phyloP scores from a whole-genome alignment of 805 yeast species.

The Starmerella bombicola region DNA sequence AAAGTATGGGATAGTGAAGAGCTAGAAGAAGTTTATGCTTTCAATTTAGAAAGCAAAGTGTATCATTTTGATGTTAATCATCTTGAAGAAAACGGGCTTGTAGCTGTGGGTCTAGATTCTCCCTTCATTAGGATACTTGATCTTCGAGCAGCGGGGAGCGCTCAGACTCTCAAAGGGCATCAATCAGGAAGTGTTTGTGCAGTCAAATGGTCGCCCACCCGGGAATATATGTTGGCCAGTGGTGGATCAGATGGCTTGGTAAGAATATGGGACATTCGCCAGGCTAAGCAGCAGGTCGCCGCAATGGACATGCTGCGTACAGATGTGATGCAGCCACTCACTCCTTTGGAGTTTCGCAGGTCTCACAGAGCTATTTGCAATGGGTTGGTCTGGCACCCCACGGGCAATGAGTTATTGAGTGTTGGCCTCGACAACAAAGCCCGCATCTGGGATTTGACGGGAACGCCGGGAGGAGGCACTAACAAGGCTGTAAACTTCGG shows the following conservation, averaged over 20 bases:
- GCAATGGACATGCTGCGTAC: constrained; percentile 48
- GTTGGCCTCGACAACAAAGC: constrained; percentile 73
- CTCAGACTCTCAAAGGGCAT: constrained; percentile 59
- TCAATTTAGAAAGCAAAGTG: constrained; percentile 49
- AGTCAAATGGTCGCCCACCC: constrained; percentile 64
- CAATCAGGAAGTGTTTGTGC: constrained; percentile 40
- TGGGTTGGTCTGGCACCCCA: constrained; percentile 61
- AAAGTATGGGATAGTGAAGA: constrained; percentile 71
- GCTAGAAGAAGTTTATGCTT: constrained; percentile 53
- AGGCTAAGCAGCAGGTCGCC: constrained; percentile 50
- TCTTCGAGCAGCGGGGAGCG: constrained; percentile 55
- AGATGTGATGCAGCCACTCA: constrained; percentile 23
- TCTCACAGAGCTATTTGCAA: constrained; percentile 74
- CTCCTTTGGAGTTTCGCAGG: constrained; percentile 30
- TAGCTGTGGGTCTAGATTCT: constrained; percentile 62
- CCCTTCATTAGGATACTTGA: constrained; percentile 60
- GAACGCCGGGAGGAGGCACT: constrained; percentile 33
- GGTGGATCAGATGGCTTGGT: constrained; percentile 77
- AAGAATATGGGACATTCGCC: constrained; percentile 74
- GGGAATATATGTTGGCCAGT: constrained; percentile 50
- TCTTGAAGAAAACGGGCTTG: constrained; percentile 37
- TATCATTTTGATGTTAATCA: constrained; percentile 54
- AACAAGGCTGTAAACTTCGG: constrained; percentile 66
- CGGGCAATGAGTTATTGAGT: constrained; percentile 50
- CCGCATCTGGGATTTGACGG: constrained; percentile 60